Conservation (phyloP, 441 rosid species). For the Daphne laureola region DNA sequence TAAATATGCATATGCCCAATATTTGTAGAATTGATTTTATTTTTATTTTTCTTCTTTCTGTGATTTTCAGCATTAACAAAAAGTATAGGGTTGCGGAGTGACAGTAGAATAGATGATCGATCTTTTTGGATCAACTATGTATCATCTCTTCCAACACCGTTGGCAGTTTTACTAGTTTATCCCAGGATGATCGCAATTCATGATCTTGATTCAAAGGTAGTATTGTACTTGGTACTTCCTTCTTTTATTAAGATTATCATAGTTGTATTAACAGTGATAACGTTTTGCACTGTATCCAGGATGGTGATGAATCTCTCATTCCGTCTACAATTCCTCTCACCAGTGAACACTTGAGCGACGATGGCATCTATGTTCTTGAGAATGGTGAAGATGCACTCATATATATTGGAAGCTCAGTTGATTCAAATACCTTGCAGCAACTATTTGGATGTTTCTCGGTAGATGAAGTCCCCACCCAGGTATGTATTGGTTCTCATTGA, state of each 20-base stretch:
- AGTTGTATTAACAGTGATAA: slow-evolving; percentile 8
- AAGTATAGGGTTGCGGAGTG: slow-evolving; percentile 64
- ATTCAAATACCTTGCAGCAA: slow-evolving; percentile 52
- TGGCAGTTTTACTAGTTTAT: slow-evolving; percentile 77
- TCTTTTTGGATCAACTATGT: slow-evolving; percentile 81
- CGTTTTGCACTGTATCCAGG: slow-evolving; percentile 37
- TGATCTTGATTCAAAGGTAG: slow-evolving; percentile 65
- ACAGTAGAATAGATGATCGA: slow-evolving; percentile 88
- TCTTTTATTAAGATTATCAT: neutral
- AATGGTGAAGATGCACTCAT: slow-evolving; percentile 85
- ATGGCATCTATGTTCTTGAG: slow-evolving; percentile 95
- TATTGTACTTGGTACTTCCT: neutral
- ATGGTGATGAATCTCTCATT: slow-evolving; percentile 45
- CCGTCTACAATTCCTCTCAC: slow-evolving; percentile 79
- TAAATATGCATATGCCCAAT: no score
- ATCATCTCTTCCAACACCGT: slow-evolving; percentile 65
- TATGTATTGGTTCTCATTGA: slow-evolving; percentile 16
- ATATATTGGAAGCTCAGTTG: slow-evolving; percentile 62
- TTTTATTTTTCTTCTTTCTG: no score
- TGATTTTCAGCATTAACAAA: slow-evolving; percentile 62
- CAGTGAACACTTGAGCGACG: slow-evolving; percentile 77
- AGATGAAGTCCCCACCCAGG: slow-evolving; percentile 69
- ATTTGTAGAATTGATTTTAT: no score
- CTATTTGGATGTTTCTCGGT: slow-evolving; percentile 54
- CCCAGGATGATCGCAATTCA: slow-evolving; percentile 93